phyloP scores from a whole-genome alignment of 148 eudicot genomes.

The Vaccinium corymbosum region DNA sequence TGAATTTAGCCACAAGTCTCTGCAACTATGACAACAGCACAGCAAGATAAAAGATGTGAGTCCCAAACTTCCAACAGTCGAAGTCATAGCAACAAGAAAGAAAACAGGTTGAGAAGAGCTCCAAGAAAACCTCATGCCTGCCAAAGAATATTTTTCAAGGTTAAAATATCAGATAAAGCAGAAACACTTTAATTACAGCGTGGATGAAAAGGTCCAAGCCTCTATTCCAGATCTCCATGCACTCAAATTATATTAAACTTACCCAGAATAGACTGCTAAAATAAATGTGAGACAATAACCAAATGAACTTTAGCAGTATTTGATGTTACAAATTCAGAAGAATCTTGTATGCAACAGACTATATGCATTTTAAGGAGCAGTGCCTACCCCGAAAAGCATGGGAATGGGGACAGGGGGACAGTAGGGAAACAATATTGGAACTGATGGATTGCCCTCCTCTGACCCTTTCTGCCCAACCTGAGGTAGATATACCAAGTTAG shows the following conservation, averaged over 20 bases:
- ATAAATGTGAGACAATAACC: background rate
- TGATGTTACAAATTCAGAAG: background rate
- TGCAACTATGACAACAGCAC: conserved; percentile 90
- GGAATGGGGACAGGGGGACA: background rate
- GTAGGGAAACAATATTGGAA: background rate
- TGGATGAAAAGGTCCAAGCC: background rate
- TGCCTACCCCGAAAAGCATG: background rate
- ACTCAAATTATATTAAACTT: background rate
- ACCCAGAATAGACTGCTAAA: background rate
- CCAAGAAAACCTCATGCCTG: conserved; percentile 85
- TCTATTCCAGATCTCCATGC: background rate
- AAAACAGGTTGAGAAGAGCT: conserved; percentile 77
- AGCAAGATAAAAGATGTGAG: conserved; percentile 95
- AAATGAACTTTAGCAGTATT: background rate
- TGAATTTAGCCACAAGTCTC: conserved; percentile 39
- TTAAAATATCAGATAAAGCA: conserved; percentile 34
- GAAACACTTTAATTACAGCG: background rate
- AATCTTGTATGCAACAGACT: background rate
- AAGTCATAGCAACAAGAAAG: conserved; percentile 67
- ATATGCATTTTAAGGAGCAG: background rate
- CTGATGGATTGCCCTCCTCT: background rate
- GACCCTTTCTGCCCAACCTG: background rate
- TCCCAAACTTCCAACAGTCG: conserved; percentile 83
- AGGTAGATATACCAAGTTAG: background rate
- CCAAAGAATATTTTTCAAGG: conserved; percentile 50